Evolutionary conservation across 2,329 filamentous ascomycete species (phyloP).

Genomic region (Claviceps lovelessii): DNA sequence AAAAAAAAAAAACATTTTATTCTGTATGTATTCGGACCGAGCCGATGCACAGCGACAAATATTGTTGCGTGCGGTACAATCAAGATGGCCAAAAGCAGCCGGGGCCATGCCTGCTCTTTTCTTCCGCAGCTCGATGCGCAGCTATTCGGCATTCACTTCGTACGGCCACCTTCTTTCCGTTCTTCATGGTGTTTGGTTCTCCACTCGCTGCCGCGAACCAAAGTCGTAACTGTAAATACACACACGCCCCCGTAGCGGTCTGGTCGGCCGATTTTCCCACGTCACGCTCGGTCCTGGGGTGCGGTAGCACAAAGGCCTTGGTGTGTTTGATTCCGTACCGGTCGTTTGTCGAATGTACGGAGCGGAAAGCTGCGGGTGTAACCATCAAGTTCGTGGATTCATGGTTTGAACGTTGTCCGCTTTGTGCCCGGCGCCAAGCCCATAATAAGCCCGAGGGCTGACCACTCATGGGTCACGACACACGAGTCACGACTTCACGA

Average conservation of each 20-base stretch:
- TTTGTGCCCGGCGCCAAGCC: background rate
- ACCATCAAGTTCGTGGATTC: background rate
- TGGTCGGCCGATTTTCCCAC: background rate
- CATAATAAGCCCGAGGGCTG: too few relatives aligned
- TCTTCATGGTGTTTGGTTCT: background rate
- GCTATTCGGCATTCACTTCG: background rate
- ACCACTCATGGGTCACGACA: too few relatives aligned
- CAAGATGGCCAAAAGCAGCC: background rate
- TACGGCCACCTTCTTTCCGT: background rate
- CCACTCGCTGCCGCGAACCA: background rate
- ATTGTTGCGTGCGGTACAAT: background rate
- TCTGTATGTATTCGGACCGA: background rate
- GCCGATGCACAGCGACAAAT: background rate
- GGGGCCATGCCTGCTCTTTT: background rate
- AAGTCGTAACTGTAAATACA: background rate
- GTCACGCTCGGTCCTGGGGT: background rate
- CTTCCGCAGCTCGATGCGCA: background rate
- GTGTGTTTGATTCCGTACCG: background rate
- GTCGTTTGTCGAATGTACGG: background rate
- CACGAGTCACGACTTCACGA: too few relatives aligned
- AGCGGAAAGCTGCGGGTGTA: background rate
- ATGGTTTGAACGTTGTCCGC: background rate
- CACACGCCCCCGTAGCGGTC: background rate
- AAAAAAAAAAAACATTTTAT: background rate
- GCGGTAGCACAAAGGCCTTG: background rate